These are phyloP conservation scores for Micromonas commoda DNA, from an alignment of 139 green algal genomes.

Conservation along the genomic window DNA sequence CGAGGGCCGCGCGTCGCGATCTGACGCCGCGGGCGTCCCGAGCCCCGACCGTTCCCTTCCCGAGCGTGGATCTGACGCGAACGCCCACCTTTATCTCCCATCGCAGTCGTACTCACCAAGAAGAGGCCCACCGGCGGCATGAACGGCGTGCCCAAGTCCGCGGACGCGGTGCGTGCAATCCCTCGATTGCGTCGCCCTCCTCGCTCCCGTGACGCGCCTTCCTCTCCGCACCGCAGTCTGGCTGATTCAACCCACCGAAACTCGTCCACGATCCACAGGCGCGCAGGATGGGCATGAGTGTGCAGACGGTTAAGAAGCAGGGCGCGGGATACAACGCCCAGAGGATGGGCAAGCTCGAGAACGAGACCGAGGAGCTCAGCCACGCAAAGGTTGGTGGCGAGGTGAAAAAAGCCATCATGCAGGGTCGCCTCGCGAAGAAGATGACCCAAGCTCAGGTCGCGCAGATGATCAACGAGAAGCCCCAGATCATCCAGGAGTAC, in stretches of 20 bases:
- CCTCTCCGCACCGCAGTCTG: too few species aligned
- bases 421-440: constrained; percentile 89
- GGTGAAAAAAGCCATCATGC: constrained; percentile 88
- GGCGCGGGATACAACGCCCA: constrained; percentile 24
- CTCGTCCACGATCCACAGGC: background rate
- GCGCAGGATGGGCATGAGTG: background rate
- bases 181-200: background rate
- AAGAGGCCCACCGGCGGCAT: background rate
- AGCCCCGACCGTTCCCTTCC: background rate
- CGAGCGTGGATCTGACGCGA: background rate
- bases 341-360: constrained; percentile 39
- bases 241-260: too few species aligned
- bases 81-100: background rate
- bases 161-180: background rate
- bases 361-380: constrained; percentile 43
- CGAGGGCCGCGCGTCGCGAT: too few species aligned
- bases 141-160: background rate
- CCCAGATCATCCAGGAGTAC: constrained; percentile 90
- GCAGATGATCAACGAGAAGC: constrained; percentile 93
- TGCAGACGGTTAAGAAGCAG: constrained; percentile 15
- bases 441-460: constrained; percentile 90
- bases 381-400: constrained; percentile 77
- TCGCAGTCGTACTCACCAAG: background rate
- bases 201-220: background rate
- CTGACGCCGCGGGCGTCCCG: background rate